Base-by-base conservation (phyloP, 345 rosid species). In the Aegle marmelos region DNA sequence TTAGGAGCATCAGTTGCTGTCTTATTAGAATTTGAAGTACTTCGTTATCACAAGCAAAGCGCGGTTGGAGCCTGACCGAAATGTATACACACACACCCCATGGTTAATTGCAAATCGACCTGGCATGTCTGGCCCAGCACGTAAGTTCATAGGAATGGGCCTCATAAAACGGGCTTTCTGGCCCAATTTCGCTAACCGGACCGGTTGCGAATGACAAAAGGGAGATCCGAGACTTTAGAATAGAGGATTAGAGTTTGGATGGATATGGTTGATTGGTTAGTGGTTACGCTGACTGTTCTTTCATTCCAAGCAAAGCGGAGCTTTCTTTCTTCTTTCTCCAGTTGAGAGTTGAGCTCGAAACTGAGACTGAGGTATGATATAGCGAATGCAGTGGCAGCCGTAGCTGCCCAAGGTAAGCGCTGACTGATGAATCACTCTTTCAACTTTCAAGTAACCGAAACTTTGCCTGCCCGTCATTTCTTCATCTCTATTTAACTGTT, bases 241-340 rank as follows among this genome's bases (percentile, higher is more conserved):
- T 41, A 13, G 50, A 45, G 50, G 50, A 45, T 45, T 13, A 13
- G 17, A 45, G 50, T 45, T 45, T 13, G 50, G 50, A 25, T 5
- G 86, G 83, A 79, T 73, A 68, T 68, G 79, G 85, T 9, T 70
- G 41, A 5, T 36, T 68, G 80, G 85, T 9, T 70, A 41, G 17
- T 36, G 22, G 58, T 45, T 13, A 13, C 83, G 75, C 17, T 11
- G 50, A 45, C 7, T 85, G 87, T 31, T 82, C 27, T 41, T 48
- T 37, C 75, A 53, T 77, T 76, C 72, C 76, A 70, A 61, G 62
- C 34, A 45, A 70, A 33, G 62, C 34, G 11, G 0, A 45, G 50
- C 50, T 45, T 11, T 13, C 50, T 45, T 45, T 45, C 48, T 10
- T 11, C 50, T 17, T 74, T 56, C n/a, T 57, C 3, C n/a, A 2